Base-by-base conservation (phyloP, 495 filamentous ascomycete species). In the Penicillium angulare region DNA sequence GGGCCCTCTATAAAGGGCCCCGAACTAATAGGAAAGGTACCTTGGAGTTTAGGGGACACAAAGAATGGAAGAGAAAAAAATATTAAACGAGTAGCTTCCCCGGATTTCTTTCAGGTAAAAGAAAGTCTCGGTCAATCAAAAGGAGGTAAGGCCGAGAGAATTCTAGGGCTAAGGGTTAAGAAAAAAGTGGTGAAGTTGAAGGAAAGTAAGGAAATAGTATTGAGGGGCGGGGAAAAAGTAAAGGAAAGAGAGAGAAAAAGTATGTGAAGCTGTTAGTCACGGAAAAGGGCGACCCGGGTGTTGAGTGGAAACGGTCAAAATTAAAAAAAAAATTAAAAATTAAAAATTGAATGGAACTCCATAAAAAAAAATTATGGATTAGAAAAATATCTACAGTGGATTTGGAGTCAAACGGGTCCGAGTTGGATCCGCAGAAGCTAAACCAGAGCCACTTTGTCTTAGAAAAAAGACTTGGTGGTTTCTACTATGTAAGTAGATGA, bases 181-280 rank as follows among this genome's bases (percentile, higher is more conserved):
- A 29, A 17, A 35, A 38, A 35, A 47, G 34, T 27, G 36, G 33
- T 57, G 59, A 61, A 51, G 55, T 55, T 54, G 54, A 20, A 21
- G 34, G 21, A 42, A 20, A 24, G 43, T 36, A 43, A 50, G 47
- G 52, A 48, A 53, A 40, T 46, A 33, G 47, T 26, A 50, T 33
- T 50, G 61, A 53, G 52, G 64, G 61, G 63, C 49, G 55, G 61
- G 62, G 65, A 55, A 56, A 53, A 27, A 21, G 22, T 16, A 15
- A 39, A 47, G 34, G 17, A 32, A 29, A 48, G 36, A 47, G 35
- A 46, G 35, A 39, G 43, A 48, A 44, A 50, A 26, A 46, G 35
- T n/a, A 39, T 29, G 53, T 32, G 50, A 71, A 72, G 62, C 64
- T 74, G 68, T 76, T 76, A 76, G 73, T 76, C 71, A 76, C 68